Base-by-base conservation (phyloP, 2,329 filamentous ascomycete genomes). In the Fusarium domesticum region DNA sequence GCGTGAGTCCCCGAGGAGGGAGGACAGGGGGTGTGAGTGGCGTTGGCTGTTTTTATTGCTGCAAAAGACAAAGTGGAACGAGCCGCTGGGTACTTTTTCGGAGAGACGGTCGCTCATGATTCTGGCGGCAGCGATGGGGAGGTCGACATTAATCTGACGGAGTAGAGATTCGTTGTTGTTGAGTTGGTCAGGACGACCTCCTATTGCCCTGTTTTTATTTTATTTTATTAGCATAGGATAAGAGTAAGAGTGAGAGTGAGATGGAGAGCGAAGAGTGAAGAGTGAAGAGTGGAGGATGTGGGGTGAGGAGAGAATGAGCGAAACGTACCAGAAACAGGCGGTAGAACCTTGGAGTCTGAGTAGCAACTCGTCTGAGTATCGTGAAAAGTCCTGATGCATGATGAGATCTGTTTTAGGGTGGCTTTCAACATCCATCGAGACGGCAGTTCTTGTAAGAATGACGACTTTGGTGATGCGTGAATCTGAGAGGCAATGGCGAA, bases 261-360 rank as follows among this genome's bases (percentile, higher is more conserved):
- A n/a, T n/a, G n/a, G n/a, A n/a, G n/a, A n/a, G n/a, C n/a, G n/a
- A n/a, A n/a, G n/a, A n/a, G n/a, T n/a, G n/a, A n/a, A n/a, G 35
- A 42, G 17, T 6, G 18, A 32, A 16, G 10, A 48, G 23, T 38
- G 14, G 12, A 7, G 11, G 17, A 36, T 35, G 20, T 11, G 33
- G 20, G 18, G 37, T 34, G 25, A 30, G 17, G 16, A 11, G 19
- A 42, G 40, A 30, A 41, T 37, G 40, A 23, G 15, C 8, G 7
- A 14, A 14, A 73, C 72, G 31, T 76, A 83, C 84, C 84, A 87
- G 18, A 87, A 72, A 56, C 80, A 84, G 1, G 76, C 82, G 35
- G 80, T 72, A 0, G 80, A 80, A 14, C 78, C 82, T 11, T 71
- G 62, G 1, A 68, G 68, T 18, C 56, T 53, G 33, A 48, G 47